Evolutionary conservation across 2,329 filamentous ascomycete species (phyloP).

Genomic region (Fusarium armeniacum): DNA sequence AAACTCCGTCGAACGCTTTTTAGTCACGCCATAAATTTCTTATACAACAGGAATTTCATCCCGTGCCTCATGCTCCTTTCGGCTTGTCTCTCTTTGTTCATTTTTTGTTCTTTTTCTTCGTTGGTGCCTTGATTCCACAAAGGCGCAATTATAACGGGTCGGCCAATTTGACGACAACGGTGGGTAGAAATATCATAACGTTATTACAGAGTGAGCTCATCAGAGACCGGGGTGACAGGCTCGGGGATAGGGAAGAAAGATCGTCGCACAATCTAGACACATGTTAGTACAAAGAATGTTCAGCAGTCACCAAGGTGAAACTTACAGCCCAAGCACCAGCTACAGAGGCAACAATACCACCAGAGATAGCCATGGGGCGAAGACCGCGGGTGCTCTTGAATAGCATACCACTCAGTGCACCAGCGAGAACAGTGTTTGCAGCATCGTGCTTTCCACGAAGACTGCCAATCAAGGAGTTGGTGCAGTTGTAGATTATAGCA

Average conservation of each 20-base stretch:
- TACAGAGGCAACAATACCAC: conserved; percentile 86
- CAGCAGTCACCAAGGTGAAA: conserved; percentile 46
- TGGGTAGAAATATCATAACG: conserved; percentile 38
- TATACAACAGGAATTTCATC: conserved; percentile 48
- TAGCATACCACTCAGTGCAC: conserved; percentile 88
- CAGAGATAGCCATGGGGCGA: conserved; percentile 94
- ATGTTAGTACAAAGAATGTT: conserved; percentile 17
- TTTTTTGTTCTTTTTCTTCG: conserved; percentile 20
- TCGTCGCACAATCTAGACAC: conserved; percentile 55
- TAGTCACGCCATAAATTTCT: conserved; percentile 49
- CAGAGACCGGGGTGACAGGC: conserved; percentile 48
- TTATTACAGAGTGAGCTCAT: conserved; percentile 52
- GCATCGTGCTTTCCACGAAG: conserved; percentile 88
- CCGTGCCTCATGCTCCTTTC: conserved; percentile 32
- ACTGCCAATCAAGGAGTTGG: conserved; percentile 87
- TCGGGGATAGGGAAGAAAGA: conserved; percentile 60
- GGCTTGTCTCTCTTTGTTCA: conserved; percentile 24
- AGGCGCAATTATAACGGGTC: conserved; percentile 45
- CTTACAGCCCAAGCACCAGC: conserved; percentile 93
- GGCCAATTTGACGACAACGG: conserved; percentile 32
- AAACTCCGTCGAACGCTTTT: conserved; percentile 52
- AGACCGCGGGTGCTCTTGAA: conserved; percentile 96
- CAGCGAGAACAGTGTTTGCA: conserved; percentile 88
- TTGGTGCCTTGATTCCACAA: conserved; percentile 14
- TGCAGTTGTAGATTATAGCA: conserved; percentile 94